phyloP scores from a whole-genome alignment of 2,329 filamentous ascomycete species.

The Lojkania enalia region DNA sequence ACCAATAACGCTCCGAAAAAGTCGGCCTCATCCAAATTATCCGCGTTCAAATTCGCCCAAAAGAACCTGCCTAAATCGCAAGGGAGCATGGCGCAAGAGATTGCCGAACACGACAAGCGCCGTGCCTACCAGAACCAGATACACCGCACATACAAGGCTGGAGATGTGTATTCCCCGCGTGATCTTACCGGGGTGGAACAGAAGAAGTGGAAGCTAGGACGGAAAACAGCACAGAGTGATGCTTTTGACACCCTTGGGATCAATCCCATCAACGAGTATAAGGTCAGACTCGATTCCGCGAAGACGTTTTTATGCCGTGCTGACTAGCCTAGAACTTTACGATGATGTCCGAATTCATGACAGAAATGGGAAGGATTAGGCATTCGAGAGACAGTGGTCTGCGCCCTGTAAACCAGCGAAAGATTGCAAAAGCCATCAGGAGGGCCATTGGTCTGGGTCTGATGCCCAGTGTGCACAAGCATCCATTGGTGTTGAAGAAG shows the following conservation, averaged over 20 bases:
- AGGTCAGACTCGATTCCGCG: conserved; percentile 58
- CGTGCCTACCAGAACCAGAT: conserved; percentile 52
- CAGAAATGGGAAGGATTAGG: conserved; percentile 81
- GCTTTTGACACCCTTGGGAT: conserved; percentile 79
- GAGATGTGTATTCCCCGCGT: conserved; percentile 89
- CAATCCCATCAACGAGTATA: conserved; percentile 83
- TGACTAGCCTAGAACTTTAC: conserved; percentile 74
- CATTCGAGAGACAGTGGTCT: conserved; percentile 76
- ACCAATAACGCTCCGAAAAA: too few relatives aligned
- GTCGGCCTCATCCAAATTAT: too few relatives aligned
- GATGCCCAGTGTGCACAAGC: conserved; percentile 86
- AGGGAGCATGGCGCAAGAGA: conserved; percentile 4
- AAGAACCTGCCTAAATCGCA: conserved; percentile 18
- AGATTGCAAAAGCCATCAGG: conserved; percentile 88
- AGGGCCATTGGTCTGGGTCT: conserved; percentile 86
- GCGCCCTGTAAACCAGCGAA: conserved; percentile 86
- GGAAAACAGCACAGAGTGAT: conserved; percentile 61
- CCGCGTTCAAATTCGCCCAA: conserved; percentile 7
- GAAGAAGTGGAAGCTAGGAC: conserved; percentile 71
- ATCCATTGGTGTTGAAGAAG: conserved; percentile 60
- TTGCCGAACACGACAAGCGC: background rate
- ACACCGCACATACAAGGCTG: conserved; percentile 70
- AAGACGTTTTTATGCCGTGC: conserved; percentile 2
- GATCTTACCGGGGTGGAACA: conserved; percentile 80
- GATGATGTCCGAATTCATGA: conserved; percentile 87